Evolutionary conservation across 139 green algal genomes (phyloP).

Genomic region (Spirogloea muscicola): DNA sequence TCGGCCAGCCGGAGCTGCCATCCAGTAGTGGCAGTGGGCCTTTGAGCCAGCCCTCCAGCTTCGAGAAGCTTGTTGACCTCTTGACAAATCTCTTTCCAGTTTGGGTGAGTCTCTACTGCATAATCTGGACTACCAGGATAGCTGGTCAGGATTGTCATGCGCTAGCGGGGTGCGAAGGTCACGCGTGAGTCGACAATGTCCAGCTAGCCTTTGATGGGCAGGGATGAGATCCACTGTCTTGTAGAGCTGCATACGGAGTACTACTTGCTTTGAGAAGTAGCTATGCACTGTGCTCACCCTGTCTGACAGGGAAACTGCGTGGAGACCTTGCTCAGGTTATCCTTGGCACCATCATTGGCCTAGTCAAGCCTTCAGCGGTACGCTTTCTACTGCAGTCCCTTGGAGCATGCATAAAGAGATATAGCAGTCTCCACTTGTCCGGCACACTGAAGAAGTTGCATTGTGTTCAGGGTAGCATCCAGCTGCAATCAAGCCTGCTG

Average conservation of each 20-base stretch:
- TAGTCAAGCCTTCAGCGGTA: conserved; percentile 44
- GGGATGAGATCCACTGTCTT: neutral
- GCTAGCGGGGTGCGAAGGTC: too few relatives aligned
- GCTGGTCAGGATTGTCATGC: too few relatives aligned
- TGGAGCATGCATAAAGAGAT: too few relatives aligned
- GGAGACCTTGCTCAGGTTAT: conserved; percentile 37
- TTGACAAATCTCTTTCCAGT: conserved; percentile 78
- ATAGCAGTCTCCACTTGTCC: neutral
- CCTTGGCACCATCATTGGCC: conserved; percentile 53
- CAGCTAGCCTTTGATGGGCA: neutral
- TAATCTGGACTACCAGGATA: too few relatives aligned
- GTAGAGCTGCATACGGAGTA: too few relatives aligned
- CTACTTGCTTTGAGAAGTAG: too few relatives aligned
- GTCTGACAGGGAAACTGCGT: neutral
- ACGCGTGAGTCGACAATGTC: neutral
- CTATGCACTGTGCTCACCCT: too few relatives aligned
- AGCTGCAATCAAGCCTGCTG: too few relatives aligned
- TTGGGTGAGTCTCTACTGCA: conserved; percentile 57
- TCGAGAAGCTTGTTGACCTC: conserved; percentile 19
- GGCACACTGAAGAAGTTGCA: too few relatives aligned
- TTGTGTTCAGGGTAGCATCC: too few relatives aligned
- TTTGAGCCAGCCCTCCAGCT: neutral
- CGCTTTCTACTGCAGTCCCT: conserved; percentile 1
- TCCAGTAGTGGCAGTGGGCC: too few relatives aligned
- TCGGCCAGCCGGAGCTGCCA: too few relatives aligned